Evolutionary conservation across 192 early-diverging fungal genomes (phyloP), one percentile per base, ranked within the genome.

Genomic region (Cetraspora pellucida): DNA sequence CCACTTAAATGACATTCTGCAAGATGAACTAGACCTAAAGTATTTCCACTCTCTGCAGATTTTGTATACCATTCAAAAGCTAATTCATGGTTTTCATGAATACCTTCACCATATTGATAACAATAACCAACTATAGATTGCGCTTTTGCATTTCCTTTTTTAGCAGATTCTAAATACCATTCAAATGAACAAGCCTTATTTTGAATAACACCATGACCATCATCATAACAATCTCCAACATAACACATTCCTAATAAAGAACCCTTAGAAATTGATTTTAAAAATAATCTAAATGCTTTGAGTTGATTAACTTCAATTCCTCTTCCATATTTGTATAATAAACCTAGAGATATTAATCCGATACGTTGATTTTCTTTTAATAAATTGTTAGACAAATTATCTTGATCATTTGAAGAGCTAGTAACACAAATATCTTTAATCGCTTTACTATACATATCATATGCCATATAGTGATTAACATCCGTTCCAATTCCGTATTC

Each of bases 51-150:
- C 23, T 85, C 85, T 6, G 80, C 85, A 0, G 86, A 84, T 37
- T 81, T 83, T 11, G 66, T 77, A 43, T 90, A 89, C 88, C 88
- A 89, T 73, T 81, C 71, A 72, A 95, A 87, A 23, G 93, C 93
- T 55, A 81, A 78, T 13, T 69, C 78, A 30, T 88, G 85, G 72
- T 93, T 88, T 81, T 92, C 87, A 10, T 87, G 86, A 16, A 84
- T 82, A 30, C 90, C 93, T 60, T 90, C 85, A 11, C 84, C 93
- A 81, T 94, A 90, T 27, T 91, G 90, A 73, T 91, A 95, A 75
- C 93, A 95, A 77, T 90, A 93, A 13, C 92, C 94, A 17, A 95
- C 80, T 74, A 88, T 88, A 82, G 78, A 87, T 77, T 87, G 85
- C 2, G 81, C 82, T n/a, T 81, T 75, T 5, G 87, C 82, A 58